Base-by-base conservation (phyloP, 768 basidiomycete genomes). In the Dentipellis fragilis region DNA sequence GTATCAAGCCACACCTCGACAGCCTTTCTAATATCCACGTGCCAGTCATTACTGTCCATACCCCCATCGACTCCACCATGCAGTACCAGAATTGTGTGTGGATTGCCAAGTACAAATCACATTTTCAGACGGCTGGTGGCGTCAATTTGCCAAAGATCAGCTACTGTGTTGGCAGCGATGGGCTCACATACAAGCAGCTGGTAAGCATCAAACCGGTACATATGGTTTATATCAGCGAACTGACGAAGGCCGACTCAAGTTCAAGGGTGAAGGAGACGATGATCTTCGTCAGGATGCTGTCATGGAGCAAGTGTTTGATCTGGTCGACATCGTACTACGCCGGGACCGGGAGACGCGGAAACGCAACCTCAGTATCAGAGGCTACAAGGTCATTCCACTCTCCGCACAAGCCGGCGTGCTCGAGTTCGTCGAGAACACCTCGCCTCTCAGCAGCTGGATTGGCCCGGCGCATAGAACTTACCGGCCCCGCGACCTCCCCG, bases 261-360 rank as follows among this genome's bases (percentile, higher is more conserved):
- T 93, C 72, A 97, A 99, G 67, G 92, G 92, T 3, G 83, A 88
- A 71, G 87, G 87, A 9, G 76, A 81, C 10, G 96, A 99, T 62
- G 96, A 99, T 64, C 67, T 96, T 48, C 84, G 96, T 40, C 96
- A 99, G 69, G 96, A 99, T 65, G 94, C 94, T 0, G 93, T 98
- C 52, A 97, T 99, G 94, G 92, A 97, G 64, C 96, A 99, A 69
- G 92, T 96, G 2, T 99, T 99, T 64, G 81, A 82, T 17, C 76
- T 98, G 17, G 87, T 93, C 55, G 97, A 98, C 59, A 70, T 78
- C 9, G 78, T 97, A 1, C 77, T 99, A 14, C 64, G 64, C 2
- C 75, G 74, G 16, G 93, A 99, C 67, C 75, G 83, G 35, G 83
- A 89, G 62, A 93, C 93, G 0, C 75, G 78, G 52, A 77, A 79